Conservation (phyloP, 768 basidiomycete species). For the Lactarius trivialis region DNA sequence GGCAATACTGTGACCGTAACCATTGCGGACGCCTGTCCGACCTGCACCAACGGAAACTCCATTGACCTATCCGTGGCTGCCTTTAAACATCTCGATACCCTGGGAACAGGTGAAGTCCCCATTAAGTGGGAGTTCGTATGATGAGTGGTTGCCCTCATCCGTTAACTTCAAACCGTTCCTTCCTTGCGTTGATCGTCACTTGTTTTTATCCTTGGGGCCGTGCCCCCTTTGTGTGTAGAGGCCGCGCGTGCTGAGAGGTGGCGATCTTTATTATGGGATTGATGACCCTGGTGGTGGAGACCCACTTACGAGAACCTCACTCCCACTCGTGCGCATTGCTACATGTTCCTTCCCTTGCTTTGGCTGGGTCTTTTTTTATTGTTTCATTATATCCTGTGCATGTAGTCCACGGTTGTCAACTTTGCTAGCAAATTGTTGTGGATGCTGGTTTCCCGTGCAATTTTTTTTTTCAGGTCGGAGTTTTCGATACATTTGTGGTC, state of each 20-base stretch:
- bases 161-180: conserved; percentile 14
- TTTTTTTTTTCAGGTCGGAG: neutral
- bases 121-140: conserved; percentile 38
- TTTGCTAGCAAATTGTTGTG: conserved; percentile 4
- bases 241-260: conserved; percentile 23
- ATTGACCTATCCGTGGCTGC: conserved; percentile 70
- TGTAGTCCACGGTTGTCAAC: neutral
- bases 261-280: conserved; percentile 32
- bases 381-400: neutral
- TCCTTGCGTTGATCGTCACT: conserved; percentile 12
- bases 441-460: neutral
- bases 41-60: conserved; percentile 44
- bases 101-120: conserved; percentile 45
- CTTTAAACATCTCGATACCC: conserved; percentile 53
- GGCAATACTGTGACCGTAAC: conserved; percentile 53
- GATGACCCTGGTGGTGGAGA: conserved; percentile 41
- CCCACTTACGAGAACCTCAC: conserved; percentile 25
- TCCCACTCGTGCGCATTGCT: conserved; percentile 24
- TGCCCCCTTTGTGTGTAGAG: conserved; percentile 16
- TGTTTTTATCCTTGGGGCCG: conserved; percentile 11
- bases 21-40: conserved; percentile 79
- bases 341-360: conserved; percentile 16
- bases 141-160: neutral
- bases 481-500: neutral
- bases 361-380: conserved; percentile 16